These are phyloP conservation scores for Avena sativa DNA, from an alignment of 176 grass and related monocot species.

Conservation along the genomic window DNA sequence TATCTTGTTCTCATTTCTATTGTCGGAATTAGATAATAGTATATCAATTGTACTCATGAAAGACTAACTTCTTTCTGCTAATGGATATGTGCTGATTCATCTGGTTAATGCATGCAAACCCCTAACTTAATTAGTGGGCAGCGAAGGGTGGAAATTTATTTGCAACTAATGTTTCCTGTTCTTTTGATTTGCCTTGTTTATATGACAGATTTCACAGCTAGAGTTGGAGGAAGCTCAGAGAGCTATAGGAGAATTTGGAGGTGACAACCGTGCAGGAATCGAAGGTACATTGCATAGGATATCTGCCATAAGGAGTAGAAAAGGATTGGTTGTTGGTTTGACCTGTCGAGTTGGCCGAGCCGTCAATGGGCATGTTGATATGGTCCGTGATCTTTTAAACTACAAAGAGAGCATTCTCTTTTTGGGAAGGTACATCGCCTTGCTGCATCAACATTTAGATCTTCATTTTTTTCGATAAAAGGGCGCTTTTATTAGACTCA, in stretches of 20 bases:
- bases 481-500: too few relatives aligned
- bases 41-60: not conserved
- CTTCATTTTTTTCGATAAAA: not conserved
- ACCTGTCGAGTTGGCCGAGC: conserved; percentile 96
- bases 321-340: conserved; percentile 92
- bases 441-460: conserved; percentile 28
- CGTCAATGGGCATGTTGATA: conserved; percentile 89
- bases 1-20: conserved; percentile 2
- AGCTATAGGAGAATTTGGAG: conserved; percentile 92
- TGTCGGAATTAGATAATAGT: conserved; percentile 1
- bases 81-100: not conserved
- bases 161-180: conserved; percentile 27
- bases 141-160: not conserved
- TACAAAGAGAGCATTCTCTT: conserved; percentile 97
- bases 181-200: not conserved
- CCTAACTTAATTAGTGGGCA: too few relatives aligned
- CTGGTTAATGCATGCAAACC: not conserved
- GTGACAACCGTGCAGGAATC: conserved; percentile 91
- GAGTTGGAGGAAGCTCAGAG: conserved; percentile 86
- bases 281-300: conserved; percentile 98
- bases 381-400: conserved; percentile 87
- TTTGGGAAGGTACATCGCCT: conserved; percentile 69
- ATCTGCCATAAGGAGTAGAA: conserved; percentile 97
- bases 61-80: conserved; percentile 14
- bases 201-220: conserved; percentile 78